Evolutionary conservation across 192 early-diverging fungal species (phyloP).

Genomic region (Pilaira anomala): DNA sequence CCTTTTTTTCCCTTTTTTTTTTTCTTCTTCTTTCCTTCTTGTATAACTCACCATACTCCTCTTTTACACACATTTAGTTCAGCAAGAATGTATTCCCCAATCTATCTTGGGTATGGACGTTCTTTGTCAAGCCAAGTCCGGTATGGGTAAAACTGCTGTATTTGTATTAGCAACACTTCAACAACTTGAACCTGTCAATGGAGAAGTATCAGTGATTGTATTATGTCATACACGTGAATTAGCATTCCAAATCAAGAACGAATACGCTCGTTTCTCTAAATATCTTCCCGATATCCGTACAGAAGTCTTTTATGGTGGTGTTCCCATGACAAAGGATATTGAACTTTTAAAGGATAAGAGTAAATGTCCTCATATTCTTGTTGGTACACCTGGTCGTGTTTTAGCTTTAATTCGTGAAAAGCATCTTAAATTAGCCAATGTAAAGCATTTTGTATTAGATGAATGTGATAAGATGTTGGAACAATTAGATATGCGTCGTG

Average conservation of each 20-base stretch:
- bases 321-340: constrained; percentile 69
- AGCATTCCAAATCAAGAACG: constrained; percentile 97
- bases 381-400: constrained; percentile 96
- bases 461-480: constrained; percentile 99
- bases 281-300: constrained; percentile 92
- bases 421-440: constrained; percentile 69
- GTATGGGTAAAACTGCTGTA: constrained; percentile 98
- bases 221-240: constrained; percentile 98
- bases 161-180: constrained; percentile 95
- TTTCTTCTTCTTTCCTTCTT: neutral
- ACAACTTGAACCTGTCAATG: constrained; percentile 82
- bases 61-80: too few species aligned
- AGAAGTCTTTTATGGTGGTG: constrained; percentile 92
- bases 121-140: constrained; percentile 96
- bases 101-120: constrained; percentile 97
- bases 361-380: constrained; percentile 93
- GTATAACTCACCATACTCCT: neutral
- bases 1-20: neutral
- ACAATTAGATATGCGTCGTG: constrained; percentile 90
- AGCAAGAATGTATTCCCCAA: constrained; percentile 98
- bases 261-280: constrained; percentile 94
- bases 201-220: constrained; percentile 84
- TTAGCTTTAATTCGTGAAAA: constrained; percentile 84
- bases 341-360: constrained; percentile 78
- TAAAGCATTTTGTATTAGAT: constrained; percentile 98